Conservation (phyloP, 2,329 filamentous ascomycete genomes). For the Colletotrichum sp. region DNA sequence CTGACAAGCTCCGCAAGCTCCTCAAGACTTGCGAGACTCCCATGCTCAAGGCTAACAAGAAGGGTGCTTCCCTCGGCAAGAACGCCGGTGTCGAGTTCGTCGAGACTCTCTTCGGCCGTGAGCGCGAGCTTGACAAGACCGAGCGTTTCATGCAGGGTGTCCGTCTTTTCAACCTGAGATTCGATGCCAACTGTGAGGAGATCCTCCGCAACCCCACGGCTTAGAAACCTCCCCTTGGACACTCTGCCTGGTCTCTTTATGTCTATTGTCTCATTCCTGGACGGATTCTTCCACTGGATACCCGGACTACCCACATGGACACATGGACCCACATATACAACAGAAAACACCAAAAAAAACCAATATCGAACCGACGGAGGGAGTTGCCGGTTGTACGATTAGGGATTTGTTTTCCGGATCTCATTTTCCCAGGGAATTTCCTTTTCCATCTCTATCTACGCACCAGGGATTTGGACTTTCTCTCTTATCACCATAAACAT, state of each 20-base stretch:
- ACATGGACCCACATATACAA: neutral
- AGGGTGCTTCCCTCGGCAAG: constrained; percentile 80
- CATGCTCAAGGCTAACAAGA: constrained; percentile 86
- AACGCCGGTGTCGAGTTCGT: constrained; percentile 95
- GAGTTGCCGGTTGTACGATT: constrained; percentile 21
- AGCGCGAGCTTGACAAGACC: constrained; percentile 86
- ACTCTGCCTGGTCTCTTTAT: constrained; percentile 21
- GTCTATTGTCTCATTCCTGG: neutral
- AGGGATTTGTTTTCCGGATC: constrained; percentile 17
- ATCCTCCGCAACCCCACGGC: constrained; percentile 71
- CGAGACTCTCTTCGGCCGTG: constrained; percentile 90
- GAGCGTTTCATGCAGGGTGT: constrained; percentile 92
- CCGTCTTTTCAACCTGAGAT: constrained; percentile 88
- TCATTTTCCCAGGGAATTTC: constrained; percentile 15
- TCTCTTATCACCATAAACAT: constrained; percentile 20
- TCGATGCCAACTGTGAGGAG: constrained; percentile 94
- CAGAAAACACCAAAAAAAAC: constrained; percentile 3
- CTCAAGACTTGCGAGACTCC: constrained; percentile 91
- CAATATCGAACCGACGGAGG: constrained; percentile 14
- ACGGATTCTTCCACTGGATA: neutral
- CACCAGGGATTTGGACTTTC: constrained; percentile 13
- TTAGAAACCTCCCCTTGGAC: neutral
- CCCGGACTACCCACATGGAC: neutral
- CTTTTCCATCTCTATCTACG: constrained; percentile 8
- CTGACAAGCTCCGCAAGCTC: constrained; percentile 81